Percentiles rank a stretch among this genome's conserved stretches.
These are phyloP conservation scores for Scheffersomyces stipitis DNA, from an alignment of 805 yeast species.

Conservation along the genomic window DNA sequence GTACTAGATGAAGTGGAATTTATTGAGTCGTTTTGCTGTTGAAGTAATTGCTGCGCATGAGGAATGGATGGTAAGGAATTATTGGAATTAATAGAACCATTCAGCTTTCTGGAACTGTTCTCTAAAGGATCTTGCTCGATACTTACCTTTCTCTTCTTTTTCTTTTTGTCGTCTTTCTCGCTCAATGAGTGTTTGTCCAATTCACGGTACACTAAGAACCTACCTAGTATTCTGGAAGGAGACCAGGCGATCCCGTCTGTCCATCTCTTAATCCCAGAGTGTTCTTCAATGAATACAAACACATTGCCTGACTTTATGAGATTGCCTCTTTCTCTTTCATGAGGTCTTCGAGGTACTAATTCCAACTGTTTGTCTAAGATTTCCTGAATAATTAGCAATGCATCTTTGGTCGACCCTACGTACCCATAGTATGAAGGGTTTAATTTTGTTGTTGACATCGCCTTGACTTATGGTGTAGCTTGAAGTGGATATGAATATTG, in stretches of 20 bases:
- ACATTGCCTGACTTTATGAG: slow-evolving; percentile 76
- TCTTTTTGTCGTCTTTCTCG: slow-evolving; percentile 46
- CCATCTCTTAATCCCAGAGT: slow-evolving; percentile 88
- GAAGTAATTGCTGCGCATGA: slow-evolving; percentile 5
- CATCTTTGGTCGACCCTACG: slow-evolving; percentile 80
- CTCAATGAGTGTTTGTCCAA: slow-evolving; percentile 39
- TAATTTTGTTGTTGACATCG: slow-evolving; percentile 15
- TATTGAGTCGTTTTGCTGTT: slow-evolving; percentile 2
- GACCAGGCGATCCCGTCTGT: slow-evolving; percentile 97
- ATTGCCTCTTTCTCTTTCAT: slow-evolving; percentile 67
- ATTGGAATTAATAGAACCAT: background rate
- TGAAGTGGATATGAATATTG: too few relatives aligned
- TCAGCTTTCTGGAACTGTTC: slow-evolving; percentile 1
- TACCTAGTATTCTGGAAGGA: slow-evolving; percentile 83
- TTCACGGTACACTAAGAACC: slow-evolving; percentile 82
- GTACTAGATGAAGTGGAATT: slow-evolving; percentile 3
- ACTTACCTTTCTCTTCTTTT: slow-evolving; percentile 27
- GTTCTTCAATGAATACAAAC: slow-evolving; percentile 81
- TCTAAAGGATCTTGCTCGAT: slow-evolving; percentile 11
- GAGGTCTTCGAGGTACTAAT: slow-evolving; percentile 75
- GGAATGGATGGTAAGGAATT: slow-evolving; percentile 3
- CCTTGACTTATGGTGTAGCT: too few relatives aligned
- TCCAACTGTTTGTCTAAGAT: slow-evolving; percentile 59
- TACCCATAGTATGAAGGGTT: slow-evolving; percentile 71
- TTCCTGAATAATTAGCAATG: slow-evolving; percentile 79